A percentile compares a stretch with the other conserved stretches of the same genome.
These are phyloP conservation scores for Pichia heedii DNA, from an alignment of 805 yeast genomes.

Conservation along the genomic window DNA sequence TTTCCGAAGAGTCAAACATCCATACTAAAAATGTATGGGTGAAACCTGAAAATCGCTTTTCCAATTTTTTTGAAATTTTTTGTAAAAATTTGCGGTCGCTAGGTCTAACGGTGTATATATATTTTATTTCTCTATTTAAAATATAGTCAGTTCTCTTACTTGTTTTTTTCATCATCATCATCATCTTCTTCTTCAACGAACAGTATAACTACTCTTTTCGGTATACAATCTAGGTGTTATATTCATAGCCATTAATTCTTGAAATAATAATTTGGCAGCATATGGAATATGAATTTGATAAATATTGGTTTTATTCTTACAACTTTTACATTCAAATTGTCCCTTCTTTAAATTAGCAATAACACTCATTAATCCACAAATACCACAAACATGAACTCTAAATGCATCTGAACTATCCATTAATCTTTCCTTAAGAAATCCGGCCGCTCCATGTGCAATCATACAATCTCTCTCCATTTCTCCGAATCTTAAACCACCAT, in stretches of 20 bases:
- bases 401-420: constrained; percentile 99
- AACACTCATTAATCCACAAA: constrained; percentile 97
- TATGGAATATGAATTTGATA: constrained; percentile 97
- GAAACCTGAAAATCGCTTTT: no score
- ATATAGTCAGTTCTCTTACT: no score
- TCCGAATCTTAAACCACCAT: constrained; percentile 98
- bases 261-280: constrained; percentile 96
- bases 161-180: no score
- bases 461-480: constrained; percentile 99
- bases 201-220: constrained; percentile 38
- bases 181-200: constrained; percentile 16
- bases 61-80: no score
- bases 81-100: no score
- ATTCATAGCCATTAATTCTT: constrained; percentile 99
- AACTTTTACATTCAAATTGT: constrained; percentile 96
- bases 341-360: constrained; percentile 95
- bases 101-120: no score
- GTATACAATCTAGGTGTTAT: constrained; percentile 95
- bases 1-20: no score
- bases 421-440: constrained; percentile 92
- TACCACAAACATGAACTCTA: constrained; percentile 96
- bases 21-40: no score
- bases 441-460: constrained; percentile 99
- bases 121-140: no score
- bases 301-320: constrained; percentile 96